Base-by-base conservation (phyloP, 257 asterid genomes). In the Phtheirospermum japonicum region DNA sequence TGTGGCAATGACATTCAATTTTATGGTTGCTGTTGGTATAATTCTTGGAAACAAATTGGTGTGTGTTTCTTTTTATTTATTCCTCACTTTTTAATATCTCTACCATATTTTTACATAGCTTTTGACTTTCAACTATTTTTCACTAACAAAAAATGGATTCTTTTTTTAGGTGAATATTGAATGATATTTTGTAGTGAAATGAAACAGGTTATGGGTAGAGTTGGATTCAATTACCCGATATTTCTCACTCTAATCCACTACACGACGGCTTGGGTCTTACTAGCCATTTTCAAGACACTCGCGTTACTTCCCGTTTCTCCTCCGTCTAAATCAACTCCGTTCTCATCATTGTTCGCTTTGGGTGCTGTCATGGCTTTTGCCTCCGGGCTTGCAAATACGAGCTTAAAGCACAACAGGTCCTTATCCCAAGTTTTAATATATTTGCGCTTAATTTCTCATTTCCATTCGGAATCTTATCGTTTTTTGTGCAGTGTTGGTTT, bases 351-450 rank as follows among this genome's bases (percentile, higher is more conserved):
- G 14, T 87, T 87, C 64, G 75, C 87, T 30, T 71, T 90, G 77
- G 96, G 97, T 0, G 88, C 79, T n/a, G 93, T 90, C 30, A 87
- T 87, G 97, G 82, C 97, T 67, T 82, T 90, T 60, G 83, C 97
- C 61, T 80, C 93, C 12, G 97, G 97, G 17, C 88, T 90, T 63
- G 96, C 97, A 39, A 90, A 90, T 43, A 79, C 90, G 16, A 90
- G 96, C 76, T 75, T 90, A 26, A 80, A 77, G 59, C 83, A 87
- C 42, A 87, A 90, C 85, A 90, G 97, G 97, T 90, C 39, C 48
- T 40, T 33, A 8, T 67, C 39, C 40, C 5, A 8, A 30, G 19
- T 14, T 12, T 13, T 13, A 10, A 42, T 11, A 10, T 13, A 42
- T 14, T 11, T 52, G 5, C 14, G 4, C 26, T 23, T n/a, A 12